Percentiles rank a stretch among this genome's conserved stretches.
These are phyloP conservation scores for Capronia americana DNA, from an alignment of 2,329 filamentous ascomycete species.

Conservation along the genomic window DNA sequence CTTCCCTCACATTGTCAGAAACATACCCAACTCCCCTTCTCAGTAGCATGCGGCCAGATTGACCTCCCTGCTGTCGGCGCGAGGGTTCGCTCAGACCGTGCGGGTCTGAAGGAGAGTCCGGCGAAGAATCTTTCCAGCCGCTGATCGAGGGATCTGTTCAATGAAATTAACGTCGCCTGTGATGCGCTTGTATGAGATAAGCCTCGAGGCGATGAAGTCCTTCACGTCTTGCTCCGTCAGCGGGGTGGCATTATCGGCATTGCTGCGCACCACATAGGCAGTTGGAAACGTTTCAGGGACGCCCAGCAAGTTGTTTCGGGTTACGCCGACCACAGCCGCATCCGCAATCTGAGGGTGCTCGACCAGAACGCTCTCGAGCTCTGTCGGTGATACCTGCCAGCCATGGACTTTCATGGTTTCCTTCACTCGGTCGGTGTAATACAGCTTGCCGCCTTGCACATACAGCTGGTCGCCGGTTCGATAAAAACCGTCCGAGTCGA, in stretches of 20 bases:
- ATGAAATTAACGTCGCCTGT: constrained; percentile 57
- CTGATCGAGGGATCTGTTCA: constrained; percentile 56
- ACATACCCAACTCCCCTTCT: not conserved
- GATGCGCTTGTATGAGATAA: constrained; percentile 58
- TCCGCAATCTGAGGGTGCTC: constrained; percentile 53
- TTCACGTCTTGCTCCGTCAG: constrained; percentile 50
- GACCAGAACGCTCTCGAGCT: constrained; percentile 55
- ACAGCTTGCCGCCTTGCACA: constrained; percentile 47
- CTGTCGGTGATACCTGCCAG: constrained; percentile 58
- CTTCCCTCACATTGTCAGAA: not conserved
- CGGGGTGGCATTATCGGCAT: constrained; percentile 35
- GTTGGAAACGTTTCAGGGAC: constrained; percentile 47
- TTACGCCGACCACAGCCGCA: constrained; percentile 55
- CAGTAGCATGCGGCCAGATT: not conserved
- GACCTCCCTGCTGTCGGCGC: not conserved
- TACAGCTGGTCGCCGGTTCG: constrained; percentile 53
- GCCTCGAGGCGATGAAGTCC: constrained; percentile 36
- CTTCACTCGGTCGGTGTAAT: constrained; percentile 51
- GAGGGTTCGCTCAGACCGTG: constrained; percentile 13
- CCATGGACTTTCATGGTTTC: constrained; percentile 55
- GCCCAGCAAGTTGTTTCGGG: constrained; percentile 44
- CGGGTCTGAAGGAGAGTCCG: constrained; percentile 20
- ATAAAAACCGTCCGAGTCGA: constrained; percentile 51
- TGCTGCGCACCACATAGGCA: constrained; percentile 53
- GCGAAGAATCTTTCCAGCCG: constrained; percentile 58